phyloP scores from a whole-genome alignment of 305 asterid genomes.

The Fraxinus latifolia region DNA sequence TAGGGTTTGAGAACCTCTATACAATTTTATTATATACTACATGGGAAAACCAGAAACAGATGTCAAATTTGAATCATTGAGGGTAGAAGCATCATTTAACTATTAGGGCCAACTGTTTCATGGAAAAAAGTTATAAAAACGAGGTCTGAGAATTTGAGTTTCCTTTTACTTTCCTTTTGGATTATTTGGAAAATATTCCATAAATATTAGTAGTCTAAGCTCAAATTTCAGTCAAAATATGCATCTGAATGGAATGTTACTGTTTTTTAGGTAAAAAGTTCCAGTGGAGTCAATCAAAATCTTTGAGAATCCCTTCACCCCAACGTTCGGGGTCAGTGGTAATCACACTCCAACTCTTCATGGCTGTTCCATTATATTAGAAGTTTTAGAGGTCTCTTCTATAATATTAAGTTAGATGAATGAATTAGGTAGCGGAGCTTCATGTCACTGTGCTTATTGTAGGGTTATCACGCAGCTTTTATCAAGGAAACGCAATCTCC shows the following conservation, averaged over 20 bases:
- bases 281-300: slow-evolving; percentile 70
- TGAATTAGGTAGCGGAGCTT: slow-evolving; percentile 28
- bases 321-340: slow-evolving; percentile 64
- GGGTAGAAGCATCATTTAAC: slow-evolving; percentile 1
- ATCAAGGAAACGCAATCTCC: slow-evolving; percentile 97
- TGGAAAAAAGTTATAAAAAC: neutral
- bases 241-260: slow-evolving; percentile 20
- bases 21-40: neutral
- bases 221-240: slow-evolving; percentile 13
- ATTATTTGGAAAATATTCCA: neutral
- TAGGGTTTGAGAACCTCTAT: slow-evolving; percentile 8
- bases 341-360: slow-evolving; percentile 18
- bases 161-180: slow-evolving; percentile 7
- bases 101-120: neutral
- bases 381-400: slow-evolving; percentile 15
- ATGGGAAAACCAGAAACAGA: neutral
- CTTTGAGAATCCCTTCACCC: slow-evolving; percentile 54
- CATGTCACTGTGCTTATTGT: slow-evolving; percentile 35
- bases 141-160: neutral
- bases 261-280: slow-evolving; percentile 56
- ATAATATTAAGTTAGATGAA: slow-evolving; percentile 5
- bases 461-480: slow-evolving; percentile 66
- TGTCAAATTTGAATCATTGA: neutral
- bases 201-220: neutral
- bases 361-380: slow-evolving; percentile 10